These are phyloP conservation scores for Saitoella complicata DNA, from an alignment of 805 yeast species.

Conservation along the genomic window DNA sequence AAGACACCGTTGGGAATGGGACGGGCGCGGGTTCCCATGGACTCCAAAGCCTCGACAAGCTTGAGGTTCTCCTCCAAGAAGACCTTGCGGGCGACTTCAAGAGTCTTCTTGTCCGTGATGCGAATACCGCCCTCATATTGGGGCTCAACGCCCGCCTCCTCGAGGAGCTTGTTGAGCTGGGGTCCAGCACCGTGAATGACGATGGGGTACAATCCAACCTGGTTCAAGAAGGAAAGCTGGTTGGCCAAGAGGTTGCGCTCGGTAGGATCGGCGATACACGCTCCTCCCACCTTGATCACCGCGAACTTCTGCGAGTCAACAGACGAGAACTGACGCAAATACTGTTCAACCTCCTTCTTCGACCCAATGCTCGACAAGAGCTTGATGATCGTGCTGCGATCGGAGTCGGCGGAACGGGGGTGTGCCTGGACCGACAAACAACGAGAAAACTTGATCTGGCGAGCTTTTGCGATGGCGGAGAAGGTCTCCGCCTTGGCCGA, in stretches of 20 bases:
- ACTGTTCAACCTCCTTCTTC: conserved; percentile 95
- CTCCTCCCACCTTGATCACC: conserved; percentile 97
- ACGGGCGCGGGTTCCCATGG: conserved; percentile 93
- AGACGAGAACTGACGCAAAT: conserved; percentile 87
- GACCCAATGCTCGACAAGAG: conserved; percentile 90
- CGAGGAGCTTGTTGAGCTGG: conserved; percentile 86
- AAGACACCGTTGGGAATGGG: conserved; percentile 98
- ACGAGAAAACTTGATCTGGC: conserved; percentile 1
- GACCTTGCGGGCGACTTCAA: conserved; percentile 90
- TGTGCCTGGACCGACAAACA: conserved; percentile 2
- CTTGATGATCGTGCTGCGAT: conserved; percentile 60
- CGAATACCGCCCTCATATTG: conserved; percentile 92
- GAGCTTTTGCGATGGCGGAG: background rate
- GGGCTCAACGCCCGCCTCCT: conserved; percentile 89
- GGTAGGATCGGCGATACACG: conserved; percentile 70
- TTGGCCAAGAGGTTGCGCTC: conserved; percentile 87
- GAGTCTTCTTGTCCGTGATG: conserved; percentile 83
- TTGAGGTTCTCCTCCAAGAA: conserved; percentile 90
- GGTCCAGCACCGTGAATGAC: conserved; percentile 98
- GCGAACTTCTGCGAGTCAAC: conserved; percentile 92
- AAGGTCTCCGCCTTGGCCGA: background rate
- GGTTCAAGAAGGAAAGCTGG: conserved; percentile 88
- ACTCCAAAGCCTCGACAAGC: conserved; percentile 87
- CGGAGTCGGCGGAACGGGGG: conserved; percentile 46
- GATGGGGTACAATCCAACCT: conserved; percentile 92